Base-by-base conservation (phyloP, 2,329 filamentous ascomycete species). In the Nothomitra cinnamomea region DNA sequence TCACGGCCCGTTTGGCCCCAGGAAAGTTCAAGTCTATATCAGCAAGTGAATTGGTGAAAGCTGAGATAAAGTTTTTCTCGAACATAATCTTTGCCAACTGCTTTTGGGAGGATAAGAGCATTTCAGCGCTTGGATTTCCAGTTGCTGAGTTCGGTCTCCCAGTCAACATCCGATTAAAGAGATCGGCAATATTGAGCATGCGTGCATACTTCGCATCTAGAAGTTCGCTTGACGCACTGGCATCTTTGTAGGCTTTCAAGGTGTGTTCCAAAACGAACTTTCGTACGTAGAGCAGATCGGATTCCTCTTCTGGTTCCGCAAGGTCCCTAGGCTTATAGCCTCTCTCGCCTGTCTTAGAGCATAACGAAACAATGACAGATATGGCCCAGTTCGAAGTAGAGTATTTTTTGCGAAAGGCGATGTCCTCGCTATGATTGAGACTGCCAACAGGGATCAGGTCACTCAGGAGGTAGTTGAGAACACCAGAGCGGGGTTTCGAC, bases 1-100 rank as follows among this genome's bases (percentile, higher is more conserved):
- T 98, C 62, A 98, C 87, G 13, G 89, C 89, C 48, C 89, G 81
- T 71, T 94, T 95, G 15, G 94, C 86, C 24, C 86, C 84, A 0
- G 90, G 89, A 67, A 94, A 95, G 60, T 94, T 94, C 57, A 98
- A 78, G 64, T 95, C 92, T 56, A 98, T 84, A 61, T 98, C 94
- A 17, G 92, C 87, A 60, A 98, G 89, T 1, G 94, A 94, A 12
- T 82, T 79, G 1, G 92, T 96, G 56, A 98, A 70, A 49, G 90
- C 85, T 22, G 85, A 79, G 57, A 96, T 82, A 65, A 92, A 95
- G 54, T 94, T 88, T 70, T 96, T 98, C 69, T 98, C 92, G 61
- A 94, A 96, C 92, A 98, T 98, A 56, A 95, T 80, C 59, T 88
- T 87, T 35, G 87, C 83, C 60, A 98, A 77, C 63, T 95, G 88